Conservation (phyloP, 805 yeast genomes). For the Huiozyma naganishii region DNA sequence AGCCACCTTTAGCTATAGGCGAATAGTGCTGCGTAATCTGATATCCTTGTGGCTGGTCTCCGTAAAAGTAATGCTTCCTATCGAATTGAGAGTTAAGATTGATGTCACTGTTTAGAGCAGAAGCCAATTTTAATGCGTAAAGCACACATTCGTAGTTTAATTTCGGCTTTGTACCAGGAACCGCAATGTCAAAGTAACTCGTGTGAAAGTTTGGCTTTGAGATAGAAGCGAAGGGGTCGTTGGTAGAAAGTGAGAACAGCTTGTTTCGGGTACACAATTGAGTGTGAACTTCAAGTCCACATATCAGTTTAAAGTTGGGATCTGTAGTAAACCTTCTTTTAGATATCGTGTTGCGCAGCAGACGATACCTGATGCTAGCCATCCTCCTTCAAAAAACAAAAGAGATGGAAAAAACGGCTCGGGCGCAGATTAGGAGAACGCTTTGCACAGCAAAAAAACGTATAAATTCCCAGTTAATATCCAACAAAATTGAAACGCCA, state of each 20-base stretch:
- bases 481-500: no score
- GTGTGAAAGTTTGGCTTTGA: slow-evolving; percentile 56
- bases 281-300: slow-evolving; percentile 91
- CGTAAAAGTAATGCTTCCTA: slow-evolving; percentile 90
- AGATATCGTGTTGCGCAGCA: background rate
- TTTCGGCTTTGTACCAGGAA: slow-evolving; percentile 89
- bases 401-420: no score
- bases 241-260: slow-evolving; percentile 57
- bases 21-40: slow-evolving; percentile 85
- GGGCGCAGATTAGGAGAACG: no score
- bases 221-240: slow-evolving; percentile 34
- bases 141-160: slow-evolving; percentile 65
- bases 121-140: slow-evolving; percentile 62
- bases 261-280: slow-evolving; percentile 68
- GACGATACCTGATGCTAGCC: no score
- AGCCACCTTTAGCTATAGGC: slow-evolving; percentile 70
- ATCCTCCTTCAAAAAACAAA: no score
- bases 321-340: background rate
- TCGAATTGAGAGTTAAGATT: slow-evolving; percentile 60
- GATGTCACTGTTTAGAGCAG: slow-evolving; percentile 53
- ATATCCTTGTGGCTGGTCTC: slow-evolving; percentile 93
- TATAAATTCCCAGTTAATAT: no score
- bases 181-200: slow-evolving; percentile 70
- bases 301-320: slow-evolving; percentile 38
- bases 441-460: no score